Evolutionary conservation across 2,329 filamentous ascomycete species (phyloP), one percentile per base, ranked within the genome.

Genomic region (Fusarium pseudoanthophilum): DNA sequence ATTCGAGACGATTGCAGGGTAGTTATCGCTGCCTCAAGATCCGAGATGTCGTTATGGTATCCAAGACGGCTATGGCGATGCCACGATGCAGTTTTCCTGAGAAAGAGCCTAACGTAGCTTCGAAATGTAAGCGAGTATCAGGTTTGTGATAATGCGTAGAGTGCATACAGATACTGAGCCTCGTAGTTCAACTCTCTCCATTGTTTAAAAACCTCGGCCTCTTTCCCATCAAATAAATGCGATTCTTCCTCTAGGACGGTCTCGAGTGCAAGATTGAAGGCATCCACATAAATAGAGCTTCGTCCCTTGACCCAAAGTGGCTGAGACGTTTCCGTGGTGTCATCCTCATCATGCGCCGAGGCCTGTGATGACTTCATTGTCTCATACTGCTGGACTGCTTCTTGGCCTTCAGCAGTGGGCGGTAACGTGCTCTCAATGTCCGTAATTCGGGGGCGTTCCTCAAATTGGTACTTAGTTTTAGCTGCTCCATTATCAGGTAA

Each of bases 271-370:
- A 98, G 86, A 78, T 97, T 97, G 85, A 99, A 99, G 2, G 96
- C 96, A 83, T 99, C 96, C 24, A 98, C 94, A 78, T 99, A 99
- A 62, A 99, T 94, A 3, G 95, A 98, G 78, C 92, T 97, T 80
- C 90, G 91, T 1, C 94, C 94, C 77, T 87, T 90, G 9, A 91
- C 83, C 94, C 94, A 97, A 67, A 67, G 55, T 9, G 80, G 75
- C 9, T 69, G 78, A 71, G 64, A 80, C 71, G 87, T 85, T 10
- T 85, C 78, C 14, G 85, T 79, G 15, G 83, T 79, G 8, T 82
- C 81, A 60, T 86, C 78, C 14, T 79, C 78, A 11, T 79, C 78
- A n/a, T 78, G 77, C 5, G 75, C 74, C 51, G 80, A 78, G 8
- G 67, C 63, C 68, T 90, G 88, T 26, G 88, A 90, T 34, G 88